Conservation (phyloP, 2,329 filamentous ascomycete species). For the Pezicula rhizophila region DNA sequence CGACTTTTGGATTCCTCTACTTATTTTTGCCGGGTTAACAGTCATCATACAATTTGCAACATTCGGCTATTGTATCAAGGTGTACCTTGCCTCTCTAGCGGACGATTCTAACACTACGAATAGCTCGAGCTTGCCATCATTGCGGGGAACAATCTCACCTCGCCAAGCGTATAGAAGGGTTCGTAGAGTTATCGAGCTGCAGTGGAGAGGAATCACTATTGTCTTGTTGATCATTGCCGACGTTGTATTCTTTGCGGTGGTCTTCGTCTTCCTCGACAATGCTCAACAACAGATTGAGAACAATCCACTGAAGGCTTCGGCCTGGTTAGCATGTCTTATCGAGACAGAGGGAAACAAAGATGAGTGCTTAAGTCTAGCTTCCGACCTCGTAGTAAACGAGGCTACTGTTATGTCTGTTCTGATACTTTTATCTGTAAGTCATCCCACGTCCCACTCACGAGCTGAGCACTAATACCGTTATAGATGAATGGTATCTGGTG, state of each 20-base stretch:
- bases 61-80: slow-evolving; percentile 87
- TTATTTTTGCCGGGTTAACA: slow-evolving; percentile 70
- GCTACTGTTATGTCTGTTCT: slow-evolving; percentile 75
- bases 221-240: slow-evolving; percentile 86
- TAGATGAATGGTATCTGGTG: slow-evolving; percentile 82
- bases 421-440: slow-evolving; percentile 69
- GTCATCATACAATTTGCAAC: slow-evolving; percentile 79
- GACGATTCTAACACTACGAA: slow-evolving; percentile 67
- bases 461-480: slow-evolving; percentile 17
- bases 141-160: slow-evolving; percentile 64
- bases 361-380: slow-evolving; percentile 57
- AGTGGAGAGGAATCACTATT: slow-evolving; percentile 90
- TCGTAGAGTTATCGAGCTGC: slow-evolving; percentile 77
- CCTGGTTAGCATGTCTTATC: slow-evolving; percentile 71
- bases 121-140: slow-evolving; percentile 67
- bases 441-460: background rate
- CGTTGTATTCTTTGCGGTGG: slow-evolving; percentile 86
- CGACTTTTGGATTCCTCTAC: slow-evolving; percentile 84
- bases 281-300: slow-evolving; percentile 31
- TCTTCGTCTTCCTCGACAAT: slow-evolving; percentile 85
- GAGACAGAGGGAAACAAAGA: slow-evolving; percentile 52
- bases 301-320: slow-evolving; percentile 40
- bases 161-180: slow-evolving; percentile 84
- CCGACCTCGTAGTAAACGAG: slow-evolving; percentile 63
- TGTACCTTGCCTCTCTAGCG: slow-evolving; percentile 79